Conservation (phyloP, 208 protist genomes). For the Polymyxa betae region DNA sequence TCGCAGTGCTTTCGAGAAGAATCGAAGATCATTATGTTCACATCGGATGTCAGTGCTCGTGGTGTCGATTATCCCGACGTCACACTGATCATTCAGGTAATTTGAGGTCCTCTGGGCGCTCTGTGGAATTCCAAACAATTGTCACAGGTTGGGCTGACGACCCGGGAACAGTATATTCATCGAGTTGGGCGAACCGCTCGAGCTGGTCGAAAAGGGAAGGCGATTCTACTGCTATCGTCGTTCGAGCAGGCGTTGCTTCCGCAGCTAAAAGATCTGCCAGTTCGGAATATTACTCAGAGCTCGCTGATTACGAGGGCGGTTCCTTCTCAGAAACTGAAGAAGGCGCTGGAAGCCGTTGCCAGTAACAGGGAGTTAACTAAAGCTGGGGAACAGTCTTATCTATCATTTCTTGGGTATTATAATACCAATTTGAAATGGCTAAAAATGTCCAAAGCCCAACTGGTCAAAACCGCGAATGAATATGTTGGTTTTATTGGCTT, state of each 20-base stretch:
- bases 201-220: slow-evolving; percentile 59
- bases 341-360: not conserved
- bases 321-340: not conserved
- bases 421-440: slow-evolving; percentile 40
- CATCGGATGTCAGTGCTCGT: slow-evolving; percentile 75
- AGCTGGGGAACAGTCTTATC: not conserved
- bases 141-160: slow-evolving; percentile 55
- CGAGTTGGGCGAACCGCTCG: slow-evolving; percentile 73
- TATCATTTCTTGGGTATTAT: slow-evolving; percentile 44
- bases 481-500: slow-evolving; percentile 31
- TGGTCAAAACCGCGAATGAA: slow-evolving; percentile 20
- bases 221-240: not conserved
- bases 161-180: slow-evolving; percentile 72
- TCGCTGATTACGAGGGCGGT: not conserved
- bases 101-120: not conserved
- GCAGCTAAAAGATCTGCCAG: slow-evolving; percentile 28
- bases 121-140: not conserved
- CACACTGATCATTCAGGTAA: slow-evolving; percentile 72
- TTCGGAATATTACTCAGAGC: not conserved
- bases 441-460: not conserved
- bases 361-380: not conserved
- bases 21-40: slow-evolving; percentile 67
- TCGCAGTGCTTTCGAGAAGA: slow-evolving; percentile 69
- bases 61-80: slow-evolving; percentile 77
- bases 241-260: not conserved